Base-by-base conservation (phyloP, 352 stramenopile species). In the Globisporangium alternatum region DNA sequence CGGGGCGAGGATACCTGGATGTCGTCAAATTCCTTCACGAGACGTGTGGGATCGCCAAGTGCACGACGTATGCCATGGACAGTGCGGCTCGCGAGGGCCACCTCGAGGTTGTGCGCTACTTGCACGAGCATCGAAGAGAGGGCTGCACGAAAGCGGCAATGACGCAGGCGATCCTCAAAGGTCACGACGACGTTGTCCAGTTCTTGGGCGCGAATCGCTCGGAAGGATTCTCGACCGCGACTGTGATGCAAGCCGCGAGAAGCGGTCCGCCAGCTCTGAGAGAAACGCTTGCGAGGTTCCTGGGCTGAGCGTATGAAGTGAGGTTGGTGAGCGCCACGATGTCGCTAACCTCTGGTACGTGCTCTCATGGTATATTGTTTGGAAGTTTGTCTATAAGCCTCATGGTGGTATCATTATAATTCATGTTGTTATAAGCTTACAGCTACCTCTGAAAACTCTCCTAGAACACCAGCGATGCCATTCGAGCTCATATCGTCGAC, bases 31-130 rank as follows among this genome's bases (percentile, higher is more conserved):
- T 65, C 9, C 39, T 68, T 2, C 43, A 68, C 22, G 45, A 31
- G 21, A 61, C 31, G 3, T 22, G 55, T 19, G 31, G 33, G 8
- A 22, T 15, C 12, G 43, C 33, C 5, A 54, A 45, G 25, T 65
- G 45, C 37, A 68, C 62, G 21, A 49, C 43, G 22, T 39, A 58
- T 4, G 62, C 55, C 13, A 68, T 68, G 55, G 62, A 68, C 55
- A 56, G 43, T 21, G 57, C 63, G 15, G 57, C 44, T 8, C 43
- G 35, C 7, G 15, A 59, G 22, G 55, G 55, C 7, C 55, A 65
- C 31, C 28, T 64, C 13, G 37, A 68, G 22, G 49, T 68, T 6
- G 56, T 68, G 13, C 44, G 21, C 13, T 68, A 66, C 28, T 39
- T 68, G 31, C 55, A 68, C 7, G 56, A 49, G 22, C 17, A 66